Percentiles rank a stretch among this genome's conserved stretches.
phyloP scores from a whole-genome alignment of 1,139 yeast genomes.

The Candida pseudocylindracea region DNA sequence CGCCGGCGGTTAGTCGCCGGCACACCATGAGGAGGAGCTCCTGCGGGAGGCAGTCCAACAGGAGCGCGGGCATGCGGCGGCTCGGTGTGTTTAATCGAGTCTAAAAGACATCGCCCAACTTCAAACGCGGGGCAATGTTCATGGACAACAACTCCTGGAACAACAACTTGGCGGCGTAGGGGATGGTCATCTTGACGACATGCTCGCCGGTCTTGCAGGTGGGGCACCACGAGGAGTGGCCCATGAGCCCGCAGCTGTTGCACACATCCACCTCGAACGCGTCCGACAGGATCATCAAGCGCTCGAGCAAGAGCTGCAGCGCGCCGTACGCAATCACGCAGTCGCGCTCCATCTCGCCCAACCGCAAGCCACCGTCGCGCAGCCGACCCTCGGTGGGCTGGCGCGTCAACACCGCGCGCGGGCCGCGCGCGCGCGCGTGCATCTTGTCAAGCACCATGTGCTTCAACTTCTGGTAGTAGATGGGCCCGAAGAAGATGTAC shows the following conservation, averaged over 20 bases:
- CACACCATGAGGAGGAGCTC: too few relatives aligned
- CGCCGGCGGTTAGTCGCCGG: too few relatives aligned
- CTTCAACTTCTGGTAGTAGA: constrained; percentile 90
- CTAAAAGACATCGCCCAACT: constrained; percentile 64
- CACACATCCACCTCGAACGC: constrained; percentile 96
- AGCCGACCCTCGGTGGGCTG: constrained; percentile 99
- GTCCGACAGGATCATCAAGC: constrained; percentile 92
- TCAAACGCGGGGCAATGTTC: constrained; percentile 94
- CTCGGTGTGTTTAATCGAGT: background rate
- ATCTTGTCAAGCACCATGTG: constrained; percentile 98
- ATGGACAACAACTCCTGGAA: constrained; percentile 92
- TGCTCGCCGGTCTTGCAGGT: constrained; percentile 77
- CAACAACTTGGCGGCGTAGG: constrained; percentile 88
- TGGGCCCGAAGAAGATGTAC: constrained; percentile 94
- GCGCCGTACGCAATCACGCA: constrained; percentile 99
- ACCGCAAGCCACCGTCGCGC: constrained; percentile 95
- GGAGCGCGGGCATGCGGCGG: too few relatives aligned
- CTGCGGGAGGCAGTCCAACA: too few relatives aligned
- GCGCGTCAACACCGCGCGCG: constrained; percentile 92
- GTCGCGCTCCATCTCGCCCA: constrained; percentile 99
- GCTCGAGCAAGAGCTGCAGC: constrained; percentile 76
- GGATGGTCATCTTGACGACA: constrained; percentile 86
- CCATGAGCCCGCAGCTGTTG: constrained; percentile 93
- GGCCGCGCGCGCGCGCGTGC: constrained; percentile 99
- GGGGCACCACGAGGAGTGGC: constrained; percentile 94